A percentile compares a stretch with the other conserved stretches of the same genome.
phyloP scores from a whole-genome alignment of 108 stramenopile genomes.

The Nitzschia sp. region DNA sequence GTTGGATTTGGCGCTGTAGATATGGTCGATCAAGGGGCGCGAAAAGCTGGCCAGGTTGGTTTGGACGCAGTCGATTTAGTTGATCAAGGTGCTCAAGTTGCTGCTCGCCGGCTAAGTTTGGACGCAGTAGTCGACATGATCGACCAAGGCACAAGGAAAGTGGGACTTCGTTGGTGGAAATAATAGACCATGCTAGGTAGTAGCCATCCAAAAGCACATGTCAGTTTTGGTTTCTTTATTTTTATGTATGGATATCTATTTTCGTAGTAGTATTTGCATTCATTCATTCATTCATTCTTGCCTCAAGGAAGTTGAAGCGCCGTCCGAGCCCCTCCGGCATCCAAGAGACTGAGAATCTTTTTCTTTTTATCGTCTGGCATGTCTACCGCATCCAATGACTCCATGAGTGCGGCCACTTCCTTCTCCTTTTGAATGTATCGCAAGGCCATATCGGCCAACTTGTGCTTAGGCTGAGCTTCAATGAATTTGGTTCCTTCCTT shows the following conservation, averaged over 20 bases:
- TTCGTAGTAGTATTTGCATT: too few relatives aligned
- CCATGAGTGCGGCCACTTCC: conserved; percentile 62
- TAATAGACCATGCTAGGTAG: too few relatives aligned
- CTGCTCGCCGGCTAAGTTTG: too few relatives aligned
- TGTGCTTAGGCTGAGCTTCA: conserved; percentile 63
- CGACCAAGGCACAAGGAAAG: not conserved
- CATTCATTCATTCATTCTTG: too few relatives aligned
- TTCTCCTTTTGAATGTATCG: conserved; percentile 82
- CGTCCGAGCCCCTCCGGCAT: conserved; percentile 83
- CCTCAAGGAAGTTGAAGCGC: conserved; percentile 42
- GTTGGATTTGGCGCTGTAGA: conserved; percentile 6
- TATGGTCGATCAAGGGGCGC: not conserved
- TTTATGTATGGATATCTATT: not conserved
- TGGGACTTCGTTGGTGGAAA: too few relatives aligned
- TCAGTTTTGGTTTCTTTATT: too few relatives aligned
- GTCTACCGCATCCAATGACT: conserved; percentile 47
- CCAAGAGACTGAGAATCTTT: conserved; percentile 68
- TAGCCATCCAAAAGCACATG: too few relatives aligned
- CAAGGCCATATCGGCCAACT: conserved; percentile 69
- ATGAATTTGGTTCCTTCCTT: conserved; percentile 96
- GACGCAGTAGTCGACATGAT: too few relatives aligned
- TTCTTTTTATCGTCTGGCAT: conserved; percentile 73
- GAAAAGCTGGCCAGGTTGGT: not conserved
- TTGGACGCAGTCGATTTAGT: not conserved
- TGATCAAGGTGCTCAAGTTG: too few relatives aligned